phyloP scores from a whole-genome alignment of 257 asterid species.

The Solanum neorickii region DNA sequence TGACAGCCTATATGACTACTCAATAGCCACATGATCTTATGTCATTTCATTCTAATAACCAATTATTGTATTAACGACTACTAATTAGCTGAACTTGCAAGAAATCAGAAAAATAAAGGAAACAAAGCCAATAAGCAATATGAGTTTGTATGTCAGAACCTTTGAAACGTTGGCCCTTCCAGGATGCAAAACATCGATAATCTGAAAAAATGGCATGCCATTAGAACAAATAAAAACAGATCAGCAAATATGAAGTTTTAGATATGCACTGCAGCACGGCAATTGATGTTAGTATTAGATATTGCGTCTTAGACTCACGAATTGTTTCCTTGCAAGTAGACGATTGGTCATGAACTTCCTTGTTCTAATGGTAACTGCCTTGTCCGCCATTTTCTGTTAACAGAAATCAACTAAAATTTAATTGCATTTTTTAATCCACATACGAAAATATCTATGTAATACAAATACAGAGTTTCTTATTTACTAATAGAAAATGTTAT shows the following conservation, averaged over 20 bases:
- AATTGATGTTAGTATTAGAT: not conserved
- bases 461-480: not conserved
- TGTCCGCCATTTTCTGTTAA: slow-evolving; percentile 42
- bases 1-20: not conserved
- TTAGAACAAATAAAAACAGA: not conserved
- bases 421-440: not conserved
- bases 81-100: not conserved
- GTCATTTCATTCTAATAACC: not conserved
- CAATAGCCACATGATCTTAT: not conserved
- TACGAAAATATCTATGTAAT: not conserved
- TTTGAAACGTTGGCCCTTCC: slow-evolving; percentile 65
- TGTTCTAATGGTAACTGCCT: slow-evolving; percentile 54
- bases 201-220: slow-evolving; percentile 1
- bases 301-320: slow-evolving; percentile 14
- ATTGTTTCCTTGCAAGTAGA: slow-evolving; percentile 65
- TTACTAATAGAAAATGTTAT: not conserved
- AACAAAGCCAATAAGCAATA: not conserved
- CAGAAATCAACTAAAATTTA: not conserved
- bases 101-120: not conserved
- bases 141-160: slow-evolving; percentile 16
- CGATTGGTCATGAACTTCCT: slow-evolving; percentile 75
- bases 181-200: slow-evolving; percentile 62
- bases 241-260: not conserved
- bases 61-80: not conserved
- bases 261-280: not conserved